Percentiles rank a stretch among this genome's conserved stretches.
Conservation (phyloP, 2,329 filamentous ascomycete genomes). For the Colletotrichum tanaceti region DNA sequence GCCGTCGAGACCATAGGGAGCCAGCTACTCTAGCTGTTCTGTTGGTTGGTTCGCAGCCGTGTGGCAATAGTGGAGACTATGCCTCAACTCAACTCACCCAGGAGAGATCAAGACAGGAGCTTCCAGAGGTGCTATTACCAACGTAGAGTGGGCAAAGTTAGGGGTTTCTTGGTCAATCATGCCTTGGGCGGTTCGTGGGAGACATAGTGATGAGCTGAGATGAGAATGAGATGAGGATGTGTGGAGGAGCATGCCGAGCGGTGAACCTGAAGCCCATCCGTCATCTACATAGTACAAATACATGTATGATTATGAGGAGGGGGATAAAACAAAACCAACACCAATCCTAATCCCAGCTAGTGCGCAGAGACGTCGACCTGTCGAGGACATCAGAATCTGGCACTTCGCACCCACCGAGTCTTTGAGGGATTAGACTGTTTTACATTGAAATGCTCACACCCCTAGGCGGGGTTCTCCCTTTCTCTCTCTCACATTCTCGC, state of each 20-base stretch:
- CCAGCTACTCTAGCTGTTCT: constrained; percentile 7
- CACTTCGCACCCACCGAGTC: neutral
- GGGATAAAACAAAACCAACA: neutral
- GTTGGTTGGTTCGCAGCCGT: constrained; percentile 37
- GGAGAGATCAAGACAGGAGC: neutral
- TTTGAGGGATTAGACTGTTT: constrained; percentile 47
- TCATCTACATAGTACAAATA: neutral
- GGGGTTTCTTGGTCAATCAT: neutral
- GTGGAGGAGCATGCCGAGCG: constrained; percentile 12
- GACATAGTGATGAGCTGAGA: constrained; percentile 7
- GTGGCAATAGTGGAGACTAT: constrained; percentile 34
- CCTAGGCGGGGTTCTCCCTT: constrained; percentile 22
- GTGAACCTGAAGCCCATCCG: neutral
- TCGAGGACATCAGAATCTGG: neutral
- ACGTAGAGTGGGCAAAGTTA: neutral
- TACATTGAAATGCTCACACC: constrained; percentile 49
- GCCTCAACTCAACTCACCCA: constrained; percentile 17
- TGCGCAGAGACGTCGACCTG: neutral
- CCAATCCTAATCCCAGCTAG: constrained; percentile 5
- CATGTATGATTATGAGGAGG: no score
- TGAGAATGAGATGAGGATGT: constrained; percentile 27
- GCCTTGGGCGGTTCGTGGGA: neutral
- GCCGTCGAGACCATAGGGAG: constrained; percentile 6
- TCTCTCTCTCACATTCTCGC: constrained; percentile 5
- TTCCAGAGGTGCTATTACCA: neutral